phyloP scores from a whole-genome alignment of 2,329 filamentous ascomycete species.

The Talaromyces sp. region DNA sequence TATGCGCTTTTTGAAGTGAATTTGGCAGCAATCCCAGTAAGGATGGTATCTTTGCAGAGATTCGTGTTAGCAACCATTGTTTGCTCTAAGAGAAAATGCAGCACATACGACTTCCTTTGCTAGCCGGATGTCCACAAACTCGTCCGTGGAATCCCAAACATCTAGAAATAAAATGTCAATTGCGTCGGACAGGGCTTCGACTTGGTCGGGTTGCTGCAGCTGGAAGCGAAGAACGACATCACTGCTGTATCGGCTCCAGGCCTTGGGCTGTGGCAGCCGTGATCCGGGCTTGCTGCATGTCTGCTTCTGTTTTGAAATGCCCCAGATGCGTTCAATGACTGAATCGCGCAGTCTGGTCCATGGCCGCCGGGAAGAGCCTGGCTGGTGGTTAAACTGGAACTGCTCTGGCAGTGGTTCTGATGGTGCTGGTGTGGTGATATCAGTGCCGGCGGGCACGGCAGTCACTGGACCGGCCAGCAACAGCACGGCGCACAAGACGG shows the following conservation, averaged over 20 bases:
- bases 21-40: constrained; percentile 72
- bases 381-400: constrained; percentile 21
- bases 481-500: constrained; percentile 16
- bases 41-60: constrained; percentile 52
- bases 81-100: neutral
- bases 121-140: constrained; percentile 80
- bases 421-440: constrained; percentile 21
- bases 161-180: constrained; percentile 74
- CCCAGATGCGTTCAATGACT: constrained; percentile 41
- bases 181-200: constrained; percentile 65
- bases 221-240: constrained; percentile 90
- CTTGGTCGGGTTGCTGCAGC: constrained; percentile 63
- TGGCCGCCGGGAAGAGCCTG: constrained; percentile 25
- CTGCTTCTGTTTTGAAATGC: constrained; percentile 23
- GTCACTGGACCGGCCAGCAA: constrained; percentile 14
- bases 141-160: constrained; percentile 77
- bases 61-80: neutral
- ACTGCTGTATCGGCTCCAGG: constrained; percentile 58
- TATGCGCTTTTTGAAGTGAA: constrained; percentile 66
- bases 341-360: constrained; percentile 38
- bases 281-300: constrained; percentile 14
- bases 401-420: constrained; percentile 25
- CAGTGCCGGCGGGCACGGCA: constrained; percentile 32
- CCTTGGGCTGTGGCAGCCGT: constrained; percentile 28
- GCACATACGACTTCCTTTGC: constrained; percentile 63